A percentile compares a stretch with the other conserved stretches of the same genome.
Evolutionary conservation across 2,329 filamentous ascomycete genomes (phyloP).

Genomic region (Fusarium subtropicale): DNA sequence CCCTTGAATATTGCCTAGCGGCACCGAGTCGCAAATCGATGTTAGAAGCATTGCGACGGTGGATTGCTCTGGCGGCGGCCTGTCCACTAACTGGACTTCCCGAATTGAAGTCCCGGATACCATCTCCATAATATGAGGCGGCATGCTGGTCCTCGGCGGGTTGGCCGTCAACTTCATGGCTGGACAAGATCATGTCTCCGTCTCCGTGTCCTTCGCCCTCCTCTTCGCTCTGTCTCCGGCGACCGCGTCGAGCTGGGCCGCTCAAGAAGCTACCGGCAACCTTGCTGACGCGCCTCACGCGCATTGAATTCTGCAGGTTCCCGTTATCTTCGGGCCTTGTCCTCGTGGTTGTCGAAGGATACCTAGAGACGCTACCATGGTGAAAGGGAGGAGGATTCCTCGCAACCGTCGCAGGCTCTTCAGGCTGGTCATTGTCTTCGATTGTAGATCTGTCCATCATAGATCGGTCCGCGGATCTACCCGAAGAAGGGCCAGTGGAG

Average conservation of each 20-base stretch:
- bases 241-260: slow-evolving; percentile 80
- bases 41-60: slow-evolving; percentile 56
- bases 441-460: slow-evolving; percentile 50
- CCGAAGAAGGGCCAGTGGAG: slow-evolving; percentile 54
- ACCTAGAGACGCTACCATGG: slow-evolving; percentile 66
- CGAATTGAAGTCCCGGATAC: slow-evolving; percentile 63
- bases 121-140: slow-evolving; percentile 59
- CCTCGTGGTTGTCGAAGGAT: slow-evolving; percentile 62
- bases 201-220: slow-evolving; percentile 63
- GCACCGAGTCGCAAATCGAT: slow-evolving; percentile 52
- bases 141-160: slow-evolving; percentile 53
- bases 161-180: slow-evolving; percentile 59
- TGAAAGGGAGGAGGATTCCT: slow-evolving; percentile 60
- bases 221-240: slow-evolving; percentile 64
- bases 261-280: slow-evolving; percentile 81
- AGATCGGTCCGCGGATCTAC: slow-evolving; percentile 53
- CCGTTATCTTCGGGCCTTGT: slow-evolving; percentile 70
- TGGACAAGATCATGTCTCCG: slow-evolving; percentile 54
- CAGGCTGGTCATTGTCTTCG: slow-evolving; percentile 61
- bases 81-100: slow-evolving; percentile 68
- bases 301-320: slow-evolving; percentile 77
- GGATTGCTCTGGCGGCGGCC: slow-evolving; percentile 56
- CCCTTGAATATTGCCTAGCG: slow-evolving; percentile 49
- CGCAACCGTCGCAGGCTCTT: slow-evolving; percentile 63
- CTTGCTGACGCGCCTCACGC: slow-evolving; percentile 81